Conservation (phyloP, 2,329 filamentous ascomycete species). For the Aureobasidium musti region DNA sequence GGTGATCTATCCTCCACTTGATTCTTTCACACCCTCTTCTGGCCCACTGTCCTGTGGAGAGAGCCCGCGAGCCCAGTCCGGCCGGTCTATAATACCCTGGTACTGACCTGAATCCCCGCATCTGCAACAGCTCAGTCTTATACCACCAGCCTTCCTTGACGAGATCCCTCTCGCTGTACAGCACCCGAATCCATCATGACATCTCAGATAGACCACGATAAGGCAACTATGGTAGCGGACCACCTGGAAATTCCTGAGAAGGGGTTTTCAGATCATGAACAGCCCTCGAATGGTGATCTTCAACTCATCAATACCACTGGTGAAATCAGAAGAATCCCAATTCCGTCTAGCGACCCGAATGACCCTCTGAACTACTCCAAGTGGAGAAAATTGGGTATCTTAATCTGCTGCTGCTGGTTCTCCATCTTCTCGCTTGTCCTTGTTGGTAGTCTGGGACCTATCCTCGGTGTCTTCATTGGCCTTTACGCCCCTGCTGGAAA, state of each 20-base stretch:
- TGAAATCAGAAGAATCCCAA: slow-evolving; percentile 34
- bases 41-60: background rate
- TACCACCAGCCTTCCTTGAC: background rate
- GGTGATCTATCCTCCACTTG: background rate
- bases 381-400: slow-evolving; percentile 39
- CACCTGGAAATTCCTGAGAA: slow-evolving; percentile 26
- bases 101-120: background rate
- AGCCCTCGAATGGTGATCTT: slow-evolving; percentile 31
- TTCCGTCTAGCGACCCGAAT: slow-evolving; percentile 34
- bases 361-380: slow-evolving; percentile 40
- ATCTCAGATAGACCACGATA: background rate
- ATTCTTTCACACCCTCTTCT: background rate
- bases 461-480: slow-evolving; percentile 42
- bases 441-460: slow-evolving; percentile 53
- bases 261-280: background rate
- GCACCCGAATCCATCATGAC: background rate
- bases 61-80: background rate
- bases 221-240: slow-evolving; percentile 33
- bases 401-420: slow-evolving; percentile 41
- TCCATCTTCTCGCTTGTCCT: slow-evolving; percentile 48
- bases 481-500: slow-evolving; percentile 39
- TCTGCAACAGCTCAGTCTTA: background rate
- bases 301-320: slow-evolving; percentile 33
- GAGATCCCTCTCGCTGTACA: background rate
- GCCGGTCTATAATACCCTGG: background rate